A percentile compares a stretch with the other conserved stretches of the same genome.
phyloP scores from a whole-genome alignment of 257 asterid species.

The Scutellaria barbata region DNA sequence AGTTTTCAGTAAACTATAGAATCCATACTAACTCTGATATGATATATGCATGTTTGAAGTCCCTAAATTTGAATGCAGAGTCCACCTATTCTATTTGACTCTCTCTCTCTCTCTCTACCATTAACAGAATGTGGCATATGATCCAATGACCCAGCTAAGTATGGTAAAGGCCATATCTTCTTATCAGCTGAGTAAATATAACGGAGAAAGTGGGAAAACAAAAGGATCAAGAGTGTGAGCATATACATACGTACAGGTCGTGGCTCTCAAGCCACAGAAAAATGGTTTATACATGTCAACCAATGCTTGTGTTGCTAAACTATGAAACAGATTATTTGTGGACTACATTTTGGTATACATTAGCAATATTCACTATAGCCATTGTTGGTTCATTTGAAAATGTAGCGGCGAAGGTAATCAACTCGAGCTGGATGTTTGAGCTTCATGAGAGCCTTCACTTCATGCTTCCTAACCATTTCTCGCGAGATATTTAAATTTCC shows the following conservation, averaged over 20 bases:
- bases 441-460: slow-evolving; percentile 94
- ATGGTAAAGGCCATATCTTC: slow-evolving; percentile 6
- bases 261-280: slow-evolving; percentile 33
- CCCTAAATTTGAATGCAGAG: slow-evolving; percentile 46
- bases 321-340: slow-evolving; percentile 45
- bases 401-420: slow-evolving; percentile 77
- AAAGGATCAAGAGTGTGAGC: not conserved
- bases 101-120: slow-evolving; percentile 18
- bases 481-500: slow-evolving; percentile 89
- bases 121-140: slow-evolving; percentile 4
- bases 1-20: slow-evolving; percentile 59
- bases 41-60: slow-evolving; percentile 52
- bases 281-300: slow-evolving; percentile 38
- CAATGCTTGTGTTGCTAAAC: slow-evolving; percentile 35
- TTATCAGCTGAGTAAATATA: not conserved
- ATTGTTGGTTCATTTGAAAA: slow-evolving; percentile 46
- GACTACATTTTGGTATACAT: slow-evolving; percentile 26
- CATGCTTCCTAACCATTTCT: slow-evolving; percentile 96
- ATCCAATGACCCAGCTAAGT: no score
- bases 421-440: slow-evolving; percentile 94
- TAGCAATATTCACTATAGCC: not conserved
- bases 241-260: slow-evolving; percentile 30
- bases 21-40: slow-evolving; percentile 45
- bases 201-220: not conserved
- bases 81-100: slow-evolving; percentile 34